Evolutionary conservation across 2,329 filamentous ascomycete species (phyloP).

Genomic region (Colletotrichum cereale): DNA sequence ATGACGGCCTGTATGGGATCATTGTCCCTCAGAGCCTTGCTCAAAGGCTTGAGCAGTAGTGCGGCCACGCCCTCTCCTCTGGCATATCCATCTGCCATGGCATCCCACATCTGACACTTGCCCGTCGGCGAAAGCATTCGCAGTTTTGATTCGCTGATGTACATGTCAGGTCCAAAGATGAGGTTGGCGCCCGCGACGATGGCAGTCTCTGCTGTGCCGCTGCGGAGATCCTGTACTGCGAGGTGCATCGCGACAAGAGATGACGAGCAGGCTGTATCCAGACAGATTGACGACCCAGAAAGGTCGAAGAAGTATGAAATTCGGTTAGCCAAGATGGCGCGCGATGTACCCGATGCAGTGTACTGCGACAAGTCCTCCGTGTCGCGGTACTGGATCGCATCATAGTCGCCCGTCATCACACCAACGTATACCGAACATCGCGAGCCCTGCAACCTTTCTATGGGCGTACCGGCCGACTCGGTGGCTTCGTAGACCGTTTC

Average conservation of each 20-base stretch:
- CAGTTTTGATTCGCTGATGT: slow-evolving; percentile 41
- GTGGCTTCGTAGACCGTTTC: slow-evolving; percentile 52
- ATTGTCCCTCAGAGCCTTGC: slow-evolving; percentile 56
- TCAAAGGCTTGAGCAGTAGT: slow-evolving; percentile 63
- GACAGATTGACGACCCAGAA: slow-evolving; percentile 53
- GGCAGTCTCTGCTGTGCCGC: slow-evolving; percentile 46
- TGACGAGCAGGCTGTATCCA: slow-evolving; percentile 61
- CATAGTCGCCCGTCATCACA: slow-evolving; percentile 45
- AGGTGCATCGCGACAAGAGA: slow-evolving; percentile 57
- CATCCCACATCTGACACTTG: slow-evolving; percentile 47
- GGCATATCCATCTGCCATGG: slow-evolving; percentile 48
- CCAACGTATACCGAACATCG: slow-evolving; percentile 38
- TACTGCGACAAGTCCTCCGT: slow-evolving; percentile 44
- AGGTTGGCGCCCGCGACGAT: slow-evolving; percentile 50
- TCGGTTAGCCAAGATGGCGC: slow-evolving; percentile 52
- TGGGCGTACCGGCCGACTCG: slow-evolving; percentile 40
- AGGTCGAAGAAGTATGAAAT: slow-evolving; percentile 57
- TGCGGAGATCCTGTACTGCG: slow-evolving; percentile 52
- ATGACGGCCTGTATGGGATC: slow-evolving; percentile 54
- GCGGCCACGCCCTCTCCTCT: slow-evolving; percentile 61
- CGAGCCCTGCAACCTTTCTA: slow-evolving; percentile 27
- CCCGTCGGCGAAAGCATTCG: slow-evolving; percentile 39
- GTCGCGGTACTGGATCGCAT: slow-evolving; percentile 45
- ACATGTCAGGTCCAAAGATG: slow-evolving; percentile 14
- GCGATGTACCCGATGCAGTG: slow-evolving; percentile 41